phyloP scores from a whole-genome alignment of 2,329 filamentous ascomycete species.

The Diaporthe longicolla region DNA sequence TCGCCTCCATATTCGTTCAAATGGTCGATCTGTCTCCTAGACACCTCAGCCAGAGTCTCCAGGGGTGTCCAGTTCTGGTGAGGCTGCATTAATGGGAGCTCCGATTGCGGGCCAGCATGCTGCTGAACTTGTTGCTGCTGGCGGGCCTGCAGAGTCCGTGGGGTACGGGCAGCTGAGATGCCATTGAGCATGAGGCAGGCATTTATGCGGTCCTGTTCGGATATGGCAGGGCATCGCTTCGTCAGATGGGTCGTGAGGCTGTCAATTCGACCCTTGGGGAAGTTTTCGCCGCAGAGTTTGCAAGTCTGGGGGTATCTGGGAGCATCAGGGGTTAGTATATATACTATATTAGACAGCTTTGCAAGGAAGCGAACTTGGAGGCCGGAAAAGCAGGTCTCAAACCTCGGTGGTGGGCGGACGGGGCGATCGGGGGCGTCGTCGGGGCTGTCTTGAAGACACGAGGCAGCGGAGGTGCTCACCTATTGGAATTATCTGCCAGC shows the following conservation, averaged over 20 bases:
- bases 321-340: slow-evolving; percentile 82
- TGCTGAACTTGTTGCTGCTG: slow-evolving; percentile 44
- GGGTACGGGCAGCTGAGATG: slow-evolving; percentile 65
- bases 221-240: slow-evolving; percentile 87
- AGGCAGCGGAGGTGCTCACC: slow-evolving; percentile 77
- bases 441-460: neutral
- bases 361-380: neutral
- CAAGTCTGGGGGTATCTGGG: slow-evolving; percentile 94
- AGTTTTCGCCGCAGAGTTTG: slow-evolving; percentile 89
- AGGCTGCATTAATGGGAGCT: slow-evolving; percentile 57
- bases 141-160: slow-evolving; percentile 26
- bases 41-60: slow-evolving; percentile 90
- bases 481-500: slow-evolving; percentile 89
- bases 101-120: slow-evolving; percentile 47
- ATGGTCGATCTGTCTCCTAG: slow-evolving; percentile 78
- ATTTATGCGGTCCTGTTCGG: slow-evolving; percentile 80
- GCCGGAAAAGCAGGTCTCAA: neutral
- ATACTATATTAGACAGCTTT: slow-evolving; percentile 70
- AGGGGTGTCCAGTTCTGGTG: slow-evolving; percentile 82
- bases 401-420: neutral
- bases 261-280: slow-evolving; percentile 90
- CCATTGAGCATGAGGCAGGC: slow-evolving; percentile 81
- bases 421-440: too few relatives aligned
- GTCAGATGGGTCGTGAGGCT: slow-evolving; percentile 85
- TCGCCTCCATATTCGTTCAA: slow-evolving; percentile 70